phyloP scores from a whole-genome alignment of 176 grass and related monocot species.

The Cenchrus americanus region DNA sequence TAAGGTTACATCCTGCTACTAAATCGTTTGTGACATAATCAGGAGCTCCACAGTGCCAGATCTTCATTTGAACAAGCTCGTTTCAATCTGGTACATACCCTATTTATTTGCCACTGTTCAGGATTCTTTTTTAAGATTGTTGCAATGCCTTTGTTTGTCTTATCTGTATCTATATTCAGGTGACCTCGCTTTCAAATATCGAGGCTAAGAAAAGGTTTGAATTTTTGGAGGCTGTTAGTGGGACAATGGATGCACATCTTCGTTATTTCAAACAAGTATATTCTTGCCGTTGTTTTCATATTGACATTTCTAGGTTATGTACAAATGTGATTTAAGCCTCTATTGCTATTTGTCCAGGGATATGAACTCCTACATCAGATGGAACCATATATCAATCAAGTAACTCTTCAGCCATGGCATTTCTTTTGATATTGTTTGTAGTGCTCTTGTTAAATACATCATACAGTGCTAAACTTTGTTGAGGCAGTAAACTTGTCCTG shows the following conservation, averaged over 20 bases:
- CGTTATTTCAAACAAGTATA: slow-evolving; percentile 99
- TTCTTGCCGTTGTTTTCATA: slow-evolving; percentile 35
- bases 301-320: slow-evolving; percentile 36
- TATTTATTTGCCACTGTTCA: background rate
- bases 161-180: slow-evolving; percentile 50
- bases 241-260: slow-evolving; percentile 99
- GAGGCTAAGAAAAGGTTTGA: slow-evolving; percentile 99
- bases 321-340: slow-evolving; percentile 24
- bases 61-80: slow-evolving; percentile 99
- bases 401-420: slow-evolving; percentile 44
- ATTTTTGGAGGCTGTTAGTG: slow-evolving; percentile 99
- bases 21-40: slow-evolving; percentile 41
- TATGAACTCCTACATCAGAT: slow-evolving; percentile 97
- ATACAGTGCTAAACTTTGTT: slow-evolving; percentile 4
- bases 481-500: background rate
- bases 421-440: slow-evolving; percentile 25
- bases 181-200: slow-evolving; percentile 95
- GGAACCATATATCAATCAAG: slow-evolving; percentile 98
- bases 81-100: slow-evolving; percentile 75
- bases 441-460: slow-evolving; percentile 17
- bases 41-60: slow-evolving; percentile 93
- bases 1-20: slow-evolving; percentile 35
- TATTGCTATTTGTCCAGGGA: slow-evolving; percentile 70
- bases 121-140: slow-evolving; percentile 14
- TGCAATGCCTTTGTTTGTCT: slow-evolving; percentile 35